phyloP scores from a whole-genome alignment of 768 basidiomycete genomes.

The Agaricus sinodeliciosus region DNA sequence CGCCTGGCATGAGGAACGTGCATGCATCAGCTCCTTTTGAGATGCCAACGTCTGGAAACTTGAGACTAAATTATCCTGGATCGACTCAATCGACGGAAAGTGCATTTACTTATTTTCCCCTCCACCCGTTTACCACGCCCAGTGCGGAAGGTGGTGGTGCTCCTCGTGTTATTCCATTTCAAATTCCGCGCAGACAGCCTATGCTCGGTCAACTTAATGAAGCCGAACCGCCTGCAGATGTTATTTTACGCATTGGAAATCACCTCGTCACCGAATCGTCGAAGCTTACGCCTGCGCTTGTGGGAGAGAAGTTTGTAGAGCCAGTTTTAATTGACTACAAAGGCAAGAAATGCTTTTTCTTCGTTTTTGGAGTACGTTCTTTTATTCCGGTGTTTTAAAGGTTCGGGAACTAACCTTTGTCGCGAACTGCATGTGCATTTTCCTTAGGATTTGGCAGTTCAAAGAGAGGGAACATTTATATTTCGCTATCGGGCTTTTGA shows the following conservation, averaged over 20 bases:
- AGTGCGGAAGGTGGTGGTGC: conserved; percentile 15
- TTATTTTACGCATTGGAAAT: conserved; percentile 24
- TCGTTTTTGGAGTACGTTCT: conserved; percentile 52
- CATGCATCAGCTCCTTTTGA: conserved; percentile 2
- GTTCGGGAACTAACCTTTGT: conserved; percentile 3
- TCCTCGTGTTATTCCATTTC: conserved; percentile 23
- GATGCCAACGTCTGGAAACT: background rate
- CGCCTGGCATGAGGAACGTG: conserved; percentile 1
- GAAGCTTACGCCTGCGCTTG: conserved; percentile 43
- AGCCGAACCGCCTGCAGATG: conserved; percentile 23
- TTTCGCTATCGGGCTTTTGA: conserved; percentile 71
- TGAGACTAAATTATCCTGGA: conserved; percentile 9
- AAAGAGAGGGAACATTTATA: conserved; percentile 58
- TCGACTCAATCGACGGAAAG: conserved; percentile 1
- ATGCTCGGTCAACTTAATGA: conserved; percentile 23
- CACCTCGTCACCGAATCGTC: conserved; percentile 34
- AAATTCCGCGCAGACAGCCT: conserved; percentile 30
- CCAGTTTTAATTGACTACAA: conserved; percentile 46
- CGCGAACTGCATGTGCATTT: no score
- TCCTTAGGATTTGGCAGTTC: conserved; percentile 62
- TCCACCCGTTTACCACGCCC: conserved; percentile 28
- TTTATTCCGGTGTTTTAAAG: conserved; percentile 2
- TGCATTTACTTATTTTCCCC: conserved; percentile 30
- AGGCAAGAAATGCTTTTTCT: conserved; percentile 47
- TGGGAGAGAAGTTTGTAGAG: conserved; percentile 58